These are phyloP conservation scores for Verticillium tricorpus DNA, from an alignment of 2,329 filamentous ascomycete genomes.

Conservation along the genomic window DNA sequence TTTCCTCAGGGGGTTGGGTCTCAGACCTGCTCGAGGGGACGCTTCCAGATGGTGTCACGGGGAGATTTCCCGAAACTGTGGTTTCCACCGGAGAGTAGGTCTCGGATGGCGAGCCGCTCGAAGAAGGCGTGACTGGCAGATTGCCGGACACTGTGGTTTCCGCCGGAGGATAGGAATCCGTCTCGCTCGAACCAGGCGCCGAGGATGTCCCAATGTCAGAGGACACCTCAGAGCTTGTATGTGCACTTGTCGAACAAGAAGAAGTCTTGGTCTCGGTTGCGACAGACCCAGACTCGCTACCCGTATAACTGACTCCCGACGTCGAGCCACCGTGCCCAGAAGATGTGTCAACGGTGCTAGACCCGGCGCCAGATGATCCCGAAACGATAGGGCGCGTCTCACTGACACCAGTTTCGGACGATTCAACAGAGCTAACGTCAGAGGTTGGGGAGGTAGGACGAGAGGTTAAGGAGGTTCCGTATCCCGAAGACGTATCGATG, in stretches of 20 bases:
- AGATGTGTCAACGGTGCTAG: background rate
- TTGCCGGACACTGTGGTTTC: background rate
- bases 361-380: background rate
- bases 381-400: background rate
- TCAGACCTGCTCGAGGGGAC: too few species aligned
- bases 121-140: background rate
- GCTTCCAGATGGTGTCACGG: too few species aligned
- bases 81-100: background rate
- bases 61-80: background rate
- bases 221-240: background rate
- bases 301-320: background rate
- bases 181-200: background rate
- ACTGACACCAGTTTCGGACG: background rate
- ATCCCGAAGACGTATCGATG: background rate
- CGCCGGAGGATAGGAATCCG: background rate
- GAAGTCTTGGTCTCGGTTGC: background rate
- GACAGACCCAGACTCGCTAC: background rate
- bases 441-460: background rate
- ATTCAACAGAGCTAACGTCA: background rate
- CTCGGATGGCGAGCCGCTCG: background rate
- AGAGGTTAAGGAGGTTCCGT: background rate
- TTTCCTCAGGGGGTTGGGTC: too few species aligned
- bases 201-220: background rate
- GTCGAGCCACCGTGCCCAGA: background rate
- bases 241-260: background rate